Conservation (phyloP, 2,329 filamentous ascomycete genomes). For the Scytalidium lignicola region DNA sequence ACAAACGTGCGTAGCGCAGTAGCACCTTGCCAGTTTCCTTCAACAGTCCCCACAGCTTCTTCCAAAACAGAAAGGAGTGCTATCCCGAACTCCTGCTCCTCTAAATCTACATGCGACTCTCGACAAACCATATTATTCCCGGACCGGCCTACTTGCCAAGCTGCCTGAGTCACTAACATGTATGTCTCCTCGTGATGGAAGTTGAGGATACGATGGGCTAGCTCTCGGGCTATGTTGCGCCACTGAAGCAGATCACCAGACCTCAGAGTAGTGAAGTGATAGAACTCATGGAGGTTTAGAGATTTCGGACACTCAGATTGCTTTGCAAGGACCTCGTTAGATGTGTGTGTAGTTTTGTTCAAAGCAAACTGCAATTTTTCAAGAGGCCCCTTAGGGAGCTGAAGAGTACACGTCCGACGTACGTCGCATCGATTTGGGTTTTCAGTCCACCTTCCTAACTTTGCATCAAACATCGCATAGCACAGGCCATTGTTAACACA, state of each 20-base stretch:
- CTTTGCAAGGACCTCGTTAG: constrained; percentile 48
- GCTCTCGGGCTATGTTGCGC: constrained; percentile 48
- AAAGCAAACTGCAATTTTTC: constrained; percentile 21
- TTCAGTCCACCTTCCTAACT: constrained; percentile 7
- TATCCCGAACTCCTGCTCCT: constrained; percentile 28
- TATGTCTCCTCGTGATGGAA: constrained; percentile 44
- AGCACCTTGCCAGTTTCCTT: constrained; percentile 48
- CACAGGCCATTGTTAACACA: constrained; percentile 41
- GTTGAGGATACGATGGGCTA: constrained; percentile 42
- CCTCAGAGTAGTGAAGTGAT: constrained; percentile 43
- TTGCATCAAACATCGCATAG: constrained; percentile 34
- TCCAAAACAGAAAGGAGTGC: constrained; percentile 30
- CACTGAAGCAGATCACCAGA: constrained; percentile 47
- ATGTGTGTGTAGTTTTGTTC: constrained; percentile 18
- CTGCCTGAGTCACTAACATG: constrained; percentile 43
- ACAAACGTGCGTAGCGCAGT: constrained; percentile 35
- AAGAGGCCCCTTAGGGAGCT: constrained; percentile 27
- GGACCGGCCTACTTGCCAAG: constrained; percentile 40
- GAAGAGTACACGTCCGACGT: constrained; percentile 34
- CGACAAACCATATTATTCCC: constrained; percentile 16
- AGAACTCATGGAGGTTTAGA: constrained; percentile 49
- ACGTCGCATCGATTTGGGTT: constrained; percentile 17
- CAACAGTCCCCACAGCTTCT: constrained; percentile 28
- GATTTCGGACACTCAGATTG: constrained; percentile 41
- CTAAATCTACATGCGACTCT: constrained; percentile 31